A percentile compares a stretch with the other conserved stretches of the same genome.
phyloP scores from a whole-genome alignment of 2,329 filamentous ascomycete genomes.

The Penicillium fuscoglaucum region DNA sequence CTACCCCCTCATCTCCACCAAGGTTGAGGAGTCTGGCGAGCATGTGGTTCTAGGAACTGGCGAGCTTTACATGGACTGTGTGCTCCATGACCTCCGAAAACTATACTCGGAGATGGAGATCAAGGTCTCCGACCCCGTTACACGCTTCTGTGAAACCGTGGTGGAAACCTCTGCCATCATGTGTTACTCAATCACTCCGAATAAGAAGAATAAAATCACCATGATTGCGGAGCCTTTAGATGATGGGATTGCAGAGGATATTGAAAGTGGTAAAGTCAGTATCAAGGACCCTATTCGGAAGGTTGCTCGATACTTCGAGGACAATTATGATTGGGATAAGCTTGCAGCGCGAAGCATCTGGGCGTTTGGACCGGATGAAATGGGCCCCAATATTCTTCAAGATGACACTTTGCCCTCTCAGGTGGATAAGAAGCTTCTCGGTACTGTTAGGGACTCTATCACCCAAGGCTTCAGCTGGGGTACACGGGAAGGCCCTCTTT shows the following conservation, averaged over 20 bases:
- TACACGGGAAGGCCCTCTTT: conserved; percentile 88
- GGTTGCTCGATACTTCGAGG: conserved; percentile 95
- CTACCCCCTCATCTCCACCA: conserved; percentile 91
- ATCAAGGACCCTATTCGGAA: conserved; percentile 92
- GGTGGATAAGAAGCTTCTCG: conserved; percentile 88
- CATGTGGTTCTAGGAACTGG: conserved; percentile 94
- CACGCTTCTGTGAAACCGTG: conserved; percentile 95
- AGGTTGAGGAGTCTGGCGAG: conserved; percentile 96
- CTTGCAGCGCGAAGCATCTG: conserved; percentile 93
- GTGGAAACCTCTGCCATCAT: conserved; percentile 97
- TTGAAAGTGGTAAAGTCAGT: conserved; percentile 83
- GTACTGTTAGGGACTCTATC: conserved; percentile 85
- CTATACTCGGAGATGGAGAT: conserved; percentile 99
- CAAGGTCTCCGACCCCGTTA: conserved; percentile 97
- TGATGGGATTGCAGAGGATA: conserved; percentile 90
- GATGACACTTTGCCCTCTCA: conserved; percentile 94
- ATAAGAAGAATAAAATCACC: conserved; percentile 99
- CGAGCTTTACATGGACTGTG: conserved; percentile 99
- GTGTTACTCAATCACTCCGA: conserved; percentile 95
- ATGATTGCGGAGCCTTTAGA: conserved; percentile 97
- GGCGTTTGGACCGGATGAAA: conserved; percentile 96
- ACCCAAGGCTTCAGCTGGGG: conserved; percentile 97
- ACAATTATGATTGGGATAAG: conserved; percentile 95
- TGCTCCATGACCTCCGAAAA: conserved; percentile 86
- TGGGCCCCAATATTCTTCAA: conserved; percentile 90